Base-by-base conservation (phyloP, 768 basidiomycete genomes). In the Amanita pseudoporphyria region DNA sequence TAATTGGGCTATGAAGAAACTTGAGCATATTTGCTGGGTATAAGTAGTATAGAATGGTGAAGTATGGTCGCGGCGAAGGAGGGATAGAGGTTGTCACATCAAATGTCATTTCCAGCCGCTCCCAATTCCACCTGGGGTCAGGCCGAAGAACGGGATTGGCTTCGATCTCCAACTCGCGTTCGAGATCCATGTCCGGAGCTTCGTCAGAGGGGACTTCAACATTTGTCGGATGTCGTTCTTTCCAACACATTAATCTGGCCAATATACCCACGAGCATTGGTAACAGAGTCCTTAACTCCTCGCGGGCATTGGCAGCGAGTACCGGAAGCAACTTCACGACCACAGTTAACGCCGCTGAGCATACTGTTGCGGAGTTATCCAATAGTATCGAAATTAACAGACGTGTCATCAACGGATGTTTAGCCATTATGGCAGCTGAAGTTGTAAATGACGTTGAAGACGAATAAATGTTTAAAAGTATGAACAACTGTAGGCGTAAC, bases 11-110 rank as follows among this genome's bases (percentile, higher is more conserved):
- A 45, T 81, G 79, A 47, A 93, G 64, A 63, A 96, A 96, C 47
- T 75, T 77, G 51, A 95, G 69, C 36, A 87, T 72, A 67, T 94
- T 96, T 66, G 83, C 87, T 1, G 93, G 93, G 69, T 89, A 96
- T 42, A 93, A 78, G 58, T 90, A 93, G 66, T 94, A 95, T 53
- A 96, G 70, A 39, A 75, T 74, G 2, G 83, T 82, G 66, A 92
- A 92, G 58, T 78, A 87, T 38, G 69, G 73, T 16, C 79, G 73
- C 13, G 80, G 73, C 3, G 79, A 76, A 14, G 87, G 85, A 1
- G 77, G 67, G 24, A 69, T 64, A 12, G 78, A 73, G n/a, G 70
- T 63, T 1, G 70, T 70, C 9, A 72, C 68, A 54, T 74, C 68
- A 60, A 86, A 80, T 1, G 78, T 71, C 56, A 71, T 68, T 43